Conservation (phyloP, 2,329 filamentous ascomycete species). For the Ceratocystis ficicola region DNA sequence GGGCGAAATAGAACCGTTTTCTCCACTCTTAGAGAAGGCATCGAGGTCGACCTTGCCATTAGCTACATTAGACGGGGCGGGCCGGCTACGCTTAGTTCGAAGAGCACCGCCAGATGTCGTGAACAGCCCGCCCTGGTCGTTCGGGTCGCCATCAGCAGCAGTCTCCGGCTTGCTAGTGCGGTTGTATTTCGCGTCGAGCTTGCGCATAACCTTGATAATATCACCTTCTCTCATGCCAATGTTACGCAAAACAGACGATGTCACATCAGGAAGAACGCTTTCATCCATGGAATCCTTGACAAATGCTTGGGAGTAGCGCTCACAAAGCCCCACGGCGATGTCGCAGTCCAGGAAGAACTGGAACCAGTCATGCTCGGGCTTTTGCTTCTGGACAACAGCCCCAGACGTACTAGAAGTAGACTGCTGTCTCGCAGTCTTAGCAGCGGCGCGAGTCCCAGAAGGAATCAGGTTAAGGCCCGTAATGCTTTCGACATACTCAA, state of each 20-base stretch:
- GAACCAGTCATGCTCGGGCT: conserved; percentile 90
- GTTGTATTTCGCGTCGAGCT: conserved; percentile 66
- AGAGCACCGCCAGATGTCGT: conserved; percentile 83
- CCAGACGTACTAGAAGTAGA: conserved; percentile 36
- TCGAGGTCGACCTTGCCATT: conserved; percentile 80
- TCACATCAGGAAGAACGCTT: conserved; percentile 80
- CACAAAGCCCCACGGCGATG: conserved; percentile 82
- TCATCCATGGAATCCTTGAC: conserved; percentile 90
- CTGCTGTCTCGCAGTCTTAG: conserved; percentile 39
- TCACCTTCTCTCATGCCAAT: conserved; percentile 93
- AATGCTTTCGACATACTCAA: conserved; percentile 82
- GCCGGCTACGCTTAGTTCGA: conserved; percentile 87
- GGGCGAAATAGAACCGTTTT: conserved; percentile 22
- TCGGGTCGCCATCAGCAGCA: conserved; percentile 46
- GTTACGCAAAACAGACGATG: conserved; percentile 67
- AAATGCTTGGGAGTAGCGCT: conserved; percentile 86
- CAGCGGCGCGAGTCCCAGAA: conserved; percentile 20
- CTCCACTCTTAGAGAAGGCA: conserved; percentile 56
- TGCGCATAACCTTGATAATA: conserved; percentile 88
- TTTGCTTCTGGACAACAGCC: conserved; percentile 47
- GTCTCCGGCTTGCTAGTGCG: conserved; percentile 46
- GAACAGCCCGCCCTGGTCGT: conserved; percentile 61
- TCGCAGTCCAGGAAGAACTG: conserved; percentile 93
- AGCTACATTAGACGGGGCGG: conserved; percentile 72
- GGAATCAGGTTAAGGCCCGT: conserved; percentile 22